phyloP scores from a whole-genome alignment of 345 rosid species.

The Diplotaxis tenuifolia region DNA sequence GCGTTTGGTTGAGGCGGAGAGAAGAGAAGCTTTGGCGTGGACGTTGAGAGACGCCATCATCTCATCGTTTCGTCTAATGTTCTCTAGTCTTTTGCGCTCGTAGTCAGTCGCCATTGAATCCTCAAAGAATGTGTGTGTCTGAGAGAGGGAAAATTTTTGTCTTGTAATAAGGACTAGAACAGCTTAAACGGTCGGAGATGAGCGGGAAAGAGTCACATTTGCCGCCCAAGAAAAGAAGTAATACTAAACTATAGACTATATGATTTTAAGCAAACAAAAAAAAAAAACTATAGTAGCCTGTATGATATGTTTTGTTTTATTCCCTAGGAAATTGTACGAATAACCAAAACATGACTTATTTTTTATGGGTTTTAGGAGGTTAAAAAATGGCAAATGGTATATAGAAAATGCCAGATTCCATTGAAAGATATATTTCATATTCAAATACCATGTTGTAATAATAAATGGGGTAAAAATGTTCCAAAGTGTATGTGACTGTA shows the following conservation, averaged over 20 bases:
- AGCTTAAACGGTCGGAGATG: neutral
- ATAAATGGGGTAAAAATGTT: neutral
- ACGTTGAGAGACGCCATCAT: slow-evolving; percentile 74
- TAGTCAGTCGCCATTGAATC: slow-evolving; percentile 72
- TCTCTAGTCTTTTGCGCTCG: slow-evolving; percentile 71
- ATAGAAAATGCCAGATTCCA: too few relatives aligned
- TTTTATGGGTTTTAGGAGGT: too few relatives aligned
- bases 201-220: neutral
- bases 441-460: slow-evolving; percentile 17
- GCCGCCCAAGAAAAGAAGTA: neutral
- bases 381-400: too few relatives aligned
- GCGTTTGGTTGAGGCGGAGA: slow-evolving; percentile 41
- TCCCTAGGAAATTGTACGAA: too few relatives aligned
- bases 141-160: neutral
- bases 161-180: neutral
- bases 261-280: too few relatives aligned
- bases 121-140: neutral
- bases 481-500: slow-evolving; percentile 36
- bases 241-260: too few relatives aligned
- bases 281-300: too few relatives aligned
- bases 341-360: too few relatives aligned
- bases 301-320: too few relatives aligned
- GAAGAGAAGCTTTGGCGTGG: slow-evolving; percentile 51
- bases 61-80: slow-evolving; percentile 69
- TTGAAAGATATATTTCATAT: neutral